Evolutionary conservation across 2,329 filamentous ascomycete species (phyloP).

Genomic region (Colletotrichum euphorbiae): DNA sequence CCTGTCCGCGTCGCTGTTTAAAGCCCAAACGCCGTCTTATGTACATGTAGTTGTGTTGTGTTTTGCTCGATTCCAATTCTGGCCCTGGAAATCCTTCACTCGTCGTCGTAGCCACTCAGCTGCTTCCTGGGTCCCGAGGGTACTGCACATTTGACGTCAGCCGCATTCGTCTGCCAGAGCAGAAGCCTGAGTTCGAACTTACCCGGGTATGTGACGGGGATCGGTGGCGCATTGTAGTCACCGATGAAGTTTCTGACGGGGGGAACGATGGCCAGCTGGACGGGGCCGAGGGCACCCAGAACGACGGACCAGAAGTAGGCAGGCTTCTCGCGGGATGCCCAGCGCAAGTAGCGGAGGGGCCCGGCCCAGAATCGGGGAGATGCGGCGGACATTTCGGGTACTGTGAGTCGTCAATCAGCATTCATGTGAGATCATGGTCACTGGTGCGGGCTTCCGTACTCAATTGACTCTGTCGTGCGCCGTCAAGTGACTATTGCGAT

Average conservation of each 20-base stretch:
- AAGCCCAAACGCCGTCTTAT: slow-evolving; percentile 43
- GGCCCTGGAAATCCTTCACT: slow-evolving; percentile 44
- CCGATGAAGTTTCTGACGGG: slow-evolving; percentile 79
- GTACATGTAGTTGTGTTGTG: slow-evolving; percentile 39
- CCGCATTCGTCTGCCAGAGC: background rate
- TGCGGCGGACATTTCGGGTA: slow-evolving; percentile 65
- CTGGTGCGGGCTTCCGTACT: slow-evolving; percentile 42
- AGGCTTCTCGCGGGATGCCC: slow-evolving; percentile 88
- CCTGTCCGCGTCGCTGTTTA: slow-evolving; percentile 25
- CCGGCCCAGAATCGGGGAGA: slow-evolving; percentile 84
- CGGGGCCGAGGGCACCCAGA: slow-evolving; percentile 79
- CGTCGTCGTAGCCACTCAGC: slow-evolving; percentile 71
- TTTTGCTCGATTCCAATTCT: background rate
- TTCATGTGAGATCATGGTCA: background rate
- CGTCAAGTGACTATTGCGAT: slow-evolving; percentile 37
- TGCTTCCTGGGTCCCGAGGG: slow-evolving; percentile 69
- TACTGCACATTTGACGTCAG: slow-evolving; percentile 53
- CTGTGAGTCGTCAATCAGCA: slow-evolving; percentile 6
- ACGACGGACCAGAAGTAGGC: slow-evolving; percentile 90
- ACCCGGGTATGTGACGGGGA: slow-evolving; percentile 95
- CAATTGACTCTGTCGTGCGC: slow-evolving; percentile 49
- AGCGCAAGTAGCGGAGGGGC: slow-evolving; percentile 87
- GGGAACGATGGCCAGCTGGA: slow-evolving; percentile 76
- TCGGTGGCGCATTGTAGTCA: slow-evolving; percentile 75
- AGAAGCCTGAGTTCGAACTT: slow-evolving; percentile 55